Conservation (phyloP, 78 protist genomes). For the Dictyostelium brefeldianum region DNA sequence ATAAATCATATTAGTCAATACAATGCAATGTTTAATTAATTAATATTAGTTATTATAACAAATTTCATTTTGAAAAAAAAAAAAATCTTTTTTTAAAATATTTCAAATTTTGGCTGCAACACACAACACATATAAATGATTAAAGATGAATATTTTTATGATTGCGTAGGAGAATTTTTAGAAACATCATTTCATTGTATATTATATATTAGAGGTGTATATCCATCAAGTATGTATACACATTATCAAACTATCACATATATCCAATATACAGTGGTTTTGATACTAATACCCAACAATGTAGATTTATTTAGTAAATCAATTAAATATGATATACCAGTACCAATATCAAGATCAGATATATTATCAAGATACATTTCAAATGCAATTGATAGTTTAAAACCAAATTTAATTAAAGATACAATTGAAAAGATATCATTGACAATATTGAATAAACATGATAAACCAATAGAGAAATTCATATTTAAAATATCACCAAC, state of each 20-base stretch:
- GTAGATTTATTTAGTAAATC: slow-evolving; percentile 54
- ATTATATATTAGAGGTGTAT: slow-evolving; percentile 46
- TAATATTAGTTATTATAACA: too few species aligned
- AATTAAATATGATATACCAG: slow-evolving; percentile 59
- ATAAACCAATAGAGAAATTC: slow-evolving; percentile 54
- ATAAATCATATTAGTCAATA: too few species aligned
- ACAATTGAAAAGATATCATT: slow-evolving; percentile 25
- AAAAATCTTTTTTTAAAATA: too few species aligned
- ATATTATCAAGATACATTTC: slow-evolving; percentile 26
- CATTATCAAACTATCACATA: not conserved
- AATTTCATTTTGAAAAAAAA: too few species aligned
- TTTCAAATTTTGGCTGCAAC: not conserved
- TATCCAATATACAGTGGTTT: too few species aligned
- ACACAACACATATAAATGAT: not conserved
- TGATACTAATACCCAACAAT: too few species aligned
- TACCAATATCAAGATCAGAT: slow-evolving; percentile 28
- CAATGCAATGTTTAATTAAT: too few species aligned
- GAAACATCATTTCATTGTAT: slow-evolving; percentile 51
- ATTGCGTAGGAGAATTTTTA: slow-evolving; percentile 34
- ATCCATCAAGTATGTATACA: slow-evolving; percentile 35
- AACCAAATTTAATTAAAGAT: not conserved
- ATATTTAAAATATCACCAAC: not conserved
- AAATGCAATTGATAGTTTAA: slow-evolving; percentile 25
- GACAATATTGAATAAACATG: slow-evolving; percentile 27
- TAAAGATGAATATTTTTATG: slow-evolving; percentile 11